These are phyloP conservation scores for Cornus florida DNA, from an alignment of 148 eudicot species.

Conservation along the genomic window DNA sequence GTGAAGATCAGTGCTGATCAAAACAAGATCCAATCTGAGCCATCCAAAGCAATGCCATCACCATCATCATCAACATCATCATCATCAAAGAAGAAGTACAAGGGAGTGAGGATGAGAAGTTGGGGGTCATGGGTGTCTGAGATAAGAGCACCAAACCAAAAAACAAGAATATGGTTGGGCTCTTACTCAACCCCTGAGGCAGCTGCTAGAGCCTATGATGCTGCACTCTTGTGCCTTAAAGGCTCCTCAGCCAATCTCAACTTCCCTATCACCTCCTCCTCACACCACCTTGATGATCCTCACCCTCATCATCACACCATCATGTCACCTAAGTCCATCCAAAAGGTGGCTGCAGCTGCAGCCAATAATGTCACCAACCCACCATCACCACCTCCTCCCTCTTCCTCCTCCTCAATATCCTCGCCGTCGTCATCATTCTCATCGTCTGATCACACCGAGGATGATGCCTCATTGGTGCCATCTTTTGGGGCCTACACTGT, in stretches of 20 bases:
- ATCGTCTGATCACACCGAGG: slow-evolving; percentile 26
- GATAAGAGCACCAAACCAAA: slow-evolving; percentile 80
- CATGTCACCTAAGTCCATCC: slow-evolving; percentile 77
- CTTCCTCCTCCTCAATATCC: slow-evolving; percentile 13
- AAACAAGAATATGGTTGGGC: slow-evolving; percentile 86
- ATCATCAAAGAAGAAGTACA: slow-evolving; percentile 53
- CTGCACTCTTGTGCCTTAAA: slow-evolving; percentile 81
- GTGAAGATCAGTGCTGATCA: slow-evolving; percentile 43
- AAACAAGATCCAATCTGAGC: slow-evolving; percentile 33
- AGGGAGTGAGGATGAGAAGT: slow-evolving; percentile 90
- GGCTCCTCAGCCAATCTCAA: slow-evolving; percentile 78
- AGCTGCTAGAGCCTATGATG: slow-evolving; percentile 92
- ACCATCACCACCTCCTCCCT: slow-evolving; percentile 2
- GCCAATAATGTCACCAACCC: slow-evolving; percentile 23
- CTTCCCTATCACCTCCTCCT: slow-evolving; percentile 39
- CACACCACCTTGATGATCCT: neutral
- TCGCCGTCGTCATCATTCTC: slow-evolving; percentile 26
- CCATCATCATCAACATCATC: slow-evolving; percentile 25
- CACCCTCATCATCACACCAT: slow-evolving; percentile 3
- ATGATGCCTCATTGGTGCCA: slow-evolving; percentile 27
- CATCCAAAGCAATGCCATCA: slow-evolving; percentile 26
- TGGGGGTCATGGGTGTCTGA: slow-evolving; percentile 94
- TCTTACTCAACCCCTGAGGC: slow-evolving; percentile 89
- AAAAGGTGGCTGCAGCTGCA: slow-evolving; percentile 69
- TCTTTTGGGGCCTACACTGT: slow-evolving; percentile 1